Percentiles rank a stretch among this genome's conserved stretches.
These are phyloP conservation scores for Ophiosphaerella herpotricha DNA, from an alignment of 2,329 filamentous ascomycete genomes.

Conservation along the genomic window DNA sequence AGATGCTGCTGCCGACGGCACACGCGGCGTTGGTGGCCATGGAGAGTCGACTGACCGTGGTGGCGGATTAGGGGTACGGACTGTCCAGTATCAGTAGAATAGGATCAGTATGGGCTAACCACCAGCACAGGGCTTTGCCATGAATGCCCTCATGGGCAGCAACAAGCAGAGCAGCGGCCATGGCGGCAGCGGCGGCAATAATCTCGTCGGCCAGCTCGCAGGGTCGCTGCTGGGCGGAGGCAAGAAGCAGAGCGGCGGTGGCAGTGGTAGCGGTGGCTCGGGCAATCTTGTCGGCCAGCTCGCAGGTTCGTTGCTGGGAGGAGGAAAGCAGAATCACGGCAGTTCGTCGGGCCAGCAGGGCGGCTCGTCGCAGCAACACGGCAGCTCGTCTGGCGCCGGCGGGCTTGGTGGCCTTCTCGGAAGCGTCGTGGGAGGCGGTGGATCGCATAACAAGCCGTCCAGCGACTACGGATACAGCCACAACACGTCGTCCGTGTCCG, in stretches of 20 bases:
- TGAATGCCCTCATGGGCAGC: slow-evolving; percentile 59
- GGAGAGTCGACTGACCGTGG: slow-evolving; percentile 47
- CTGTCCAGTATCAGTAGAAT: slow-evolving; percentile 2
- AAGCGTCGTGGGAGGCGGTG: slow-evolving; percentile 44
- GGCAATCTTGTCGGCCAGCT: slow-evolving; percentile 57
- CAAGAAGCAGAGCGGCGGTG: slow-evolving; percentile 40
- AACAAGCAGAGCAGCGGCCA: slow-evolving; percentile 39
- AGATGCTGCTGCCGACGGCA: slow-evolving; percentile 47
- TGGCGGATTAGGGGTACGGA: slow-evolving; percentile 67
- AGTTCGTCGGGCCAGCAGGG: slow-evolving; percentile 47
- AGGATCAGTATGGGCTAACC: slow-evolving; percentile 24
- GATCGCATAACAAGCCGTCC: slow-evolving; percentile 38
- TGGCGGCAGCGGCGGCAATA: slow-evolving; percentile 33
- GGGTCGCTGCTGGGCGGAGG: slow-evolving; percentile 50
- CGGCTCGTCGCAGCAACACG: slow-evolving; percentile 25
- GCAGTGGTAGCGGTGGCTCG: slow-evolving; percentile 39
- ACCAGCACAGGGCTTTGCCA: slow-evolving; percentile 60
- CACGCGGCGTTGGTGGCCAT: slow-evolving; percentile 48
- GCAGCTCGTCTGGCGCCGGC: slow-evolving; percentile 48
- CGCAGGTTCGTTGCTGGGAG: slow-evolving; percentile 54
- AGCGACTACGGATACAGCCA: slow-evolving; percentile 62
- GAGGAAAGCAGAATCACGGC: slow-evolving; percentile 41
- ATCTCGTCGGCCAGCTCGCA: slow-evolving; percentile 60
- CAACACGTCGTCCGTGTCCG: slow-evolving; percentile 53
- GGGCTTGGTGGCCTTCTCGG: slow-evolving; percentile 39